Conservation (phyloP, 2,329 filamentous ascomycete species). For the Exophiala viscosa region DNA sequence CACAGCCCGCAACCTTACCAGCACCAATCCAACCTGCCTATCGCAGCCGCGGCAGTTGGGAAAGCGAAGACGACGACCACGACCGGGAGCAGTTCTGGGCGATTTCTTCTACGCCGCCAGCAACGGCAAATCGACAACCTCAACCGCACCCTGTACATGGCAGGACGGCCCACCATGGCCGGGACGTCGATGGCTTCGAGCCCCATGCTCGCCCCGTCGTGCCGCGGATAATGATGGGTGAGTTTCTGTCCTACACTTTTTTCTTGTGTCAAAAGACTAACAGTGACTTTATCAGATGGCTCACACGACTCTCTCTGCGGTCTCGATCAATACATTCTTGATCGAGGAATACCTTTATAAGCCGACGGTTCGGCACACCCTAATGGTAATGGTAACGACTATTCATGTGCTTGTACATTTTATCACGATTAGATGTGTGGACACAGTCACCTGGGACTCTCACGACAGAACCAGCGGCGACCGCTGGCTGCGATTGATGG, state of each 20-base stretch:
- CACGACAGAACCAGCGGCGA: too few relatives aligned
- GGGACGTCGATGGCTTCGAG: slow-evolving; percentile 13
- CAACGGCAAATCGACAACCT: too few relatives aligned
- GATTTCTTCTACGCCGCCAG: too few relatives aligned
- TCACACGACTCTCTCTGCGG: background rate
- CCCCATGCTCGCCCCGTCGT: background rate
- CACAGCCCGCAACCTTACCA: background rate
- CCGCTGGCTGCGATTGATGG: too few relatives aligned
- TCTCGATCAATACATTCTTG: background rate
- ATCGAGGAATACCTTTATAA: background rate
- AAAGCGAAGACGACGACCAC: slow-evolving; percentile 3
- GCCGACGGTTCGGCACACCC: background rate
- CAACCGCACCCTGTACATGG: too few relatives aligned
- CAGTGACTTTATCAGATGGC: background rate
- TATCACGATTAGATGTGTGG: too few relatives aligned
- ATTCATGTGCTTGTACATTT: too few relatives aligned
- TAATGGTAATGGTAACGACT: background rate
- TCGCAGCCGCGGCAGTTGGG: slow-evolving; percentile 11
- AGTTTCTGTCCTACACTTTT: background rate
- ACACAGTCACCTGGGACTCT: too few relatives aligned
- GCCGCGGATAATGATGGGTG: slow-evolving; percentile 7
- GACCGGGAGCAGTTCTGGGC: background rate
- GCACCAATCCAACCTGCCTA: slow-evolving; percentile 10
- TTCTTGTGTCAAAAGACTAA: background rate
- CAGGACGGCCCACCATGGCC: background rate